Conservation (phyloP, 1,284 basidiomycete genomes). For the Schizopora paradoxa region DNA sequence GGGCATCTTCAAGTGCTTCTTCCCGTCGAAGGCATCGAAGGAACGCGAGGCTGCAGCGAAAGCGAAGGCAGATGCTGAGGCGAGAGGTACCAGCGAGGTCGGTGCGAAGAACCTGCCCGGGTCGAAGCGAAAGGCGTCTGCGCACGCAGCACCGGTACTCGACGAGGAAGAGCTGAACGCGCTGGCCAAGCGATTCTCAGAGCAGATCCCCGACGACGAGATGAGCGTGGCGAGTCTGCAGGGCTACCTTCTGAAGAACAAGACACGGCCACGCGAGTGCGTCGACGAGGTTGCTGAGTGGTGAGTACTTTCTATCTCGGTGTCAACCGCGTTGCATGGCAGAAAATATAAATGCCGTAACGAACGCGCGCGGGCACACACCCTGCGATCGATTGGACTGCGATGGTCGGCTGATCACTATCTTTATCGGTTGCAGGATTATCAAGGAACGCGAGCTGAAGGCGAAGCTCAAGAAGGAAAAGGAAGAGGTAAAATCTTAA, state of each 20-base stretch:
- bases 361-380: neutral
- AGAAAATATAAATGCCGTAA: constrained; percentile 8
- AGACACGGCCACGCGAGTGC: constrained; percentile 74
- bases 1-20: constrained; percentile 88
- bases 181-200: constrained; percentile 72
- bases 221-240: constrained; percentile 80
- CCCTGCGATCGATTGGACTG: constrained; percentile 15
- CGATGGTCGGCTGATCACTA: constrained; percentile 4
- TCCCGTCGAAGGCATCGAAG: constrained; percentile 53
- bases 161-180: constrained; percentile 66
- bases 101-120: constrained; percentile 56
- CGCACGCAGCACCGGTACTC: constrained; percentile 59
- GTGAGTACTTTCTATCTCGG: constrained; percentile 25
- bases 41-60: constrained; percentile 44
- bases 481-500: constrained; percentile 57
- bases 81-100: neutral
- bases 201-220: constrained; percentile 74
- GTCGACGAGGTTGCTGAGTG: constrained; percentile 73
- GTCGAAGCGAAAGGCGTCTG: constrained; percentile 55
- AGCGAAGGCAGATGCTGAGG: constrained; percentile 3
- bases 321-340: constrained; percentile 9
- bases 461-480: constrained; percentile 78
- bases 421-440: constrained; percentile 38
- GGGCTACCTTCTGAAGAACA: constrained; percentile 79
- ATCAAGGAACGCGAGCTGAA: constrained; percentile 72